Conservation (phyloP, 2,329 filamentous ascomycete genomes). For the Ophiocordyceps polyrhachis-furcata region DNA sequence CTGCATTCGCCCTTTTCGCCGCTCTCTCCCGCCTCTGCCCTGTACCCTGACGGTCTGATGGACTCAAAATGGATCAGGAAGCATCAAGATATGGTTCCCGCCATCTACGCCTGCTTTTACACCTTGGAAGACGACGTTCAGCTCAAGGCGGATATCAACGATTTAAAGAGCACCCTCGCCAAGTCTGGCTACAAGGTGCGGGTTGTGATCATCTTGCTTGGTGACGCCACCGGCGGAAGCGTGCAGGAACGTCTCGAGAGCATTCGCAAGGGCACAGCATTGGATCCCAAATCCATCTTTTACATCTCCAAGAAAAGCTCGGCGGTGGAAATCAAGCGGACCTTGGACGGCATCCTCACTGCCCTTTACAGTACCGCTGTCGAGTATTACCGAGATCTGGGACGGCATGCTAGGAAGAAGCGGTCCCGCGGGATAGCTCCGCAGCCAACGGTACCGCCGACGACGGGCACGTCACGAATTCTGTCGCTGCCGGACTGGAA, state of each 20-base stretch:
- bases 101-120: constrained; percentile 67
- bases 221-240: constrained; percentile 15
- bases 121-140: constrained; percentile 65
- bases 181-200: constrained; percentile 61
- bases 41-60: constrained; percentile 82
- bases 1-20: constrained; percentile 87
- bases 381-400: constrained; percentile 87
- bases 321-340: constrained; percentile 49
- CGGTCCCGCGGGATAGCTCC: constrained; percentile 61
- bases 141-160: constrained; percentile 72
- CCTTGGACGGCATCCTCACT: constrained; percentile 53
- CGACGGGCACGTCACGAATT: constrained; percentile 66
- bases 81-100: constrained; percentile 69
- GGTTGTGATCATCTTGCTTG: constrained; percentile 46
- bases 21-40: constrained; percentile 59
- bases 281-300: constrained; percentile 75
- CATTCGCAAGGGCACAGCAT: constrained; percentile 59
- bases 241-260: constrained; percentile 52
- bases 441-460: constrained; percentile 65
- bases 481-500: constrained; percentile 81
- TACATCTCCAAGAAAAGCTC: constrained; percentile 62
- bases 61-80: constrained; percentile 71
- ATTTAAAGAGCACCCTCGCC: constrained; percentile 47
- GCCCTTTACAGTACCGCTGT: constrained; percentile 56
- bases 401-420: constrained; percentile 83